phyloP scores from a whole-genome alignment of 257 asterid species.

The Solanum gracilifrons region DNA sequence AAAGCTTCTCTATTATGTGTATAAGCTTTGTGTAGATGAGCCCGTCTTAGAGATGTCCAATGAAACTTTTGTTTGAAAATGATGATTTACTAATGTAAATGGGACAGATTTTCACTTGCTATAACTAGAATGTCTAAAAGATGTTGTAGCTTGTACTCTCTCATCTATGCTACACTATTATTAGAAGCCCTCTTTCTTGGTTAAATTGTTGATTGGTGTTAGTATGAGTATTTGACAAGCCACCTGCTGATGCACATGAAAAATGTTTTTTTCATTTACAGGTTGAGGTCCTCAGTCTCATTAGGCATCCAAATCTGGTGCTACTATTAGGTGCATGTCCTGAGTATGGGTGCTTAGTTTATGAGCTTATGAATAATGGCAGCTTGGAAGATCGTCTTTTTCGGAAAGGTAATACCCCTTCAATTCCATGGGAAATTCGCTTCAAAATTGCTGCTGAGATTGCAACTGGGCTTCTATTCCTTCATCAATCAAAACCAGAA shows the following conservation, averaged over 20 bases:
- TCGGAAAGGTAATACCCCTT: conserved; percentile 59
- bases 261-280: not conserved
- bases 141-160: not conserved
- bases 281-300: conserved; percentile 64
- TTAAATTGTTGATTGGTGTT: not conserved
- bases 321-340: conserved; percentile 79
- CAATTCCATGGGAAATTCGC: conserved; percentile 66
- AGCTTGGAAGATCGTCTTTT: conserved; percentile 68
- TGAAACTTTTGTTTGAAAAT: not conserved
- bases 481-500: conserved; percentile 78
- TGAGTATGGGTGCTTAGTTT: conserved; percentile 72
- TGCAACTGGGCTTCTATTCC: conserved; percentile 64
- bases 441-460: conserved; percentile 65
- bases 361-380: conserved; percentile 74
- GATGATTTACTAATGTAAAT: not conserved
- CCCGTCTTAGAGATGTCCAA: not conserved
- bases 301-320: conserved; percentile 84
- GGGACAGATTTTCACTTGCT: not conserved
- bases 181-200: not conserved
- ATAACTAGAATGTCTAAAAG: not conserved
- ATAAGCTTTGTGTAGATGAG: not conserved
- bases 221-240: not conserved
- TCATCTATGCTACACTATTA: not conserved
- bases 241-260: not conserved
- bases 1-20: not conserved